Evolutionary conservation across 805 yeast species (phyloP), one percentile per base, ranked within the genome.

Genomic region (Schwanniomyces pseudopolymorphus): DNA sequence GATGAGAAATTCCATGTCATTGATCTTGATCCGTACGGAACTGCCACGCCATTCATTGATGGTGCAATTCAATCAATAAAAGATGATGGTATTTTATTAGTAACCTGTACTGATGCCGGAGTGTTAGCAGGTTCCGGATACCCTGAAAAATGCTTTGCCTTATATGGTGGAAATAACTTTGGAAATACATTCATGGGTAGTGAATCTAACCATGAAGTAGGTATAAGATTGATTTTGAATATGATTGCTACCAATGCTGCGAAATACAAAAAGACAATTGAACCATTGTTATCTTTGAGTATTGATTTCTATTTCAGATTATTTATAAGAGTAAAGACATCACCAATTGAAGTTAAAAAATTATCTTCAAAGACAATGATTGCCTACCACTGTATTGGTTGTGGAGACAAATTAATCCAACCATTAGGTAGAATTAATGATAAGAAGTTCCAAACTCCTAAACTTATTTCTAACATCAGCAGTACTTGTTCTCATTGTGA

Each of bases 21-120:
- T 47, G 99, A 94, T 67, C 75, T 94, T 43, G 99, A 94, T 66
- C 99, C 99, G 0, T 94, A 94, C 61, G 99, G 99, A 25, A 86
- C 97, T 0, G 99, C 97, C 0, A 81, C 97, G 0, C 99, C 99
- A 6, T 94, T 94, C 62, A 76, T 94, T 24, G 99, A 94, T 63
- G 82, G 94, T 26, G 97, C 98, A 0, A 73, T 94, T 26, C 96
- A 89, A 58, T 72, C 85, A 26, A 79, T 91, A n/a, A 79, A 78
- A 41, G 90, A 91, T 54, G 91, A 85, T 46, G 99, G 98, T 1
- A 59, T 94, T 37, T 67, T 94, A 53, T 70, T 94, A 42, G 92
- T 94, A 3, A 94, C 99, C 0, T 94, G 99, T 64, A 94, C 99
- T 0, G 99, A 94, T 69, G 77, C 95, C 13, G 96, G 96, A 0